Conservation (phyloP, 495 filamentous ascomycete species). For the Echria macrotheca region DNA sequence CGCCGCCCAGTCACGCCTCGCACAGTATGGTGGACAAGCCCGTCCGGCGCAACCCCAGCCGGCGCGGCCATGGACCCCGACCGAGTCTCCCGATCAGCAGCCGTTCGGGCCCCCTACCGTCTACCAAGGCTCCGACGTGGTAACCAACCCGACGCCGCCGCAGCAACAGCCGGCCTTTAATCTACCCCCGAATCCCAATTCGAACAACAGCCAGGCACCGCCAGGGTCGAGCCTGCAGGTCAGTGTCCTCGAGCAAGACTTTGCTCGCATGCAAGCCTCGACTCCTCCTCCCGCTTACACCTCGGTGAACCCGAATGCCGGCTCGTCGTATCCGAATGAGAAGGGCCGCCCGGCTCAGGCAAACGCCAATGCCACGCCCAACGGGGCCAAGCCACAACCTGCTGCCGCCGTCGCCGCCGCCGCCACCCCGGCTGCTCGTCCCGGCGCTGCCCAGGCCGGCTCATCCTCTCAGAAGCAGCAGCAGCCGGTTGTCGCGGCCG, state of each 20-base stretch:
- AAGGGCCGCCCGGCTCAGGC: conserved; percentile 52
- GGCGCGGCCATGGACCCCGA: conserved; percentile 85
- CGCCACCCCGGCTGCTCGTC: not conserved
- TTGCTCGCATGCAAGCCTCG: conserved; percentile 78
- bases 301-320: conserved; percentile 55
- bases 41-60: conserved; percentile 38
- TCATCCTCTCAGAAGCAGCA: conserved; percentile 30
- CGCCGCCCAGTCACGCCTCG: conserved; percentile 69
- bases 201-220: conserved; percentile 17
- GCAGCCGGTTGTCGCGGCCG: conserved; percentile 29
- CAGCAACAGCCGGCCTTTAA: conserved; percentile 26
- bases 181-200: conserved; percentile 28
- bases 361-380: conserved; percentile 34
- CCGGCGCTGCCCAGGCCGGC: conserved; percentile 13
- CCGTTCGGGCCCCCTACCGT: conserved; percentile 90
- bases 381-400: conserved; percentile 19
- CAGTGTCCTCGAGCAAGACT: conserved; percentile 76
- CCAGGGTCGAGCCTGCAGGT: conserved; percentile 33
- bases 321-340: conserved; percentile 66
- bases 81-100: conserved; percentile 79
- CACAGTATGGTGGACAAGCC: conserved; percentile 59
- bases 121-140: conserved; percentile 72
- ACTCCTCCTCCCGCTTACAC: conserved; percentile 92
- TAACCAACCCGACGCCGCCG: conserved; percentile 33
- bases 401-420: conserved; percentile 13